phyloP scores from a whole-genome alignment of 2,329 filamentous ascomycete species.

The Calonectria hongkongensis region DNA sequence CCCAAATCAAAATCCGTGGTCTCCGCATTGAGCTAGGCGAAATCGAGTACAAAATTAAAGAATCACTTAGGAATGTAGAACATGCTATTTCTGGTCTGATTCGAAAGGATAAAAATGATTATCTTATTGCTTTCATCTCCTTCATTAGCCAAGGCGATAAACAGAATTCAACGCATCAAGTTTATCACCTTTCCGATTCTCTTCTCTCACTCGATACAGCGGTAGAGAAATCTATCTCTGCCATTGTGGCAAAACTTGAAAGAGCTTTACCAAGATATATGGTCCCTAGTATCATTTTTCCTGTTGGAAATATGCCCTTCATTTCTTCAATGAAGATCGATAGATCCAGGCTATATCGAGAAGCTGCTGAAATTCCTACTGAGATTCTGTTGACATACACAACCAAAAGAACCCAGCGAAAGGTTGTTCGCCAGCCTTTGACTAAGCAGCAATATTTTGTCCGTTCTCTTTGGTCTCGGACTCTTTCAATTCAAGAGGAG shows the following conservation, averaged over 20 bases:
- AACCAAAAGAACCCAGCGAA: conserved; percentile 1
- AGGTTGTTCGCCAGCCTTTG: conserved; percentile 14
- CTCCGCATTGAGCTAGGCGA: conserved; percentile 55
- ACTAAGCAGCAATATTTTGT: conserved; percentile 27
- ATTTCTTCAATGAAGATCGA: conserved; percentile 44
- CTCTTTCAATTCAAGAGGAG: conserved; percentile 33
- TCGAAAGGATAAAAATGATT: neutral
- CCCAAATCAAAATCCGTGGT: conserved; percentile 57
- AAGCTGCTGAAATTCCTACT: conserved; percentile 26
- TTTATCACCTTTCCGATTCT: conserved; percentile 10
- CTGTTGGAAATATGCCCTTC: conserved; percentile 38
- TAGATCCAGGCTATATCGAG: conserved; percentile 24
- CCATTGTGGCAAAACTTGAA: conserved; percentile 31
- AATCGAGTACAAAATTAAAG: conserved; percentile 14
- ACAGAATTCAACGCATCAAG: neutral
- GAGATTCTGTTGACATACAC: conserved; percentile 31
- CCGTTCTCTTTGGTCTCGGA: conserved; percentile 31
- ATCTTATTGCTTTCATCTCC: conserved; percentile 8
- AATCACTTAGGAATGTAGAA: neutral
- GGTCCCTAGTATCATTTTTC: conserved; percentile 51
- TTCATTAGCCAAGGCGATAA: conserved; percentile 10
- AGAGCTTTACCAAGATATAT: conserved; percentile 47
- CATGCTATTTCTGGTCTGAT: neutral
- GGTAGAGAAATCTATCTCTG: conserved; percentile 11
- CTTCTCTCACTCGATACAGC: conserved; percentile 1